phyloP scores from a whole-genome alignment of 345 rosid species.

The Heritiera fomes region DNA sequence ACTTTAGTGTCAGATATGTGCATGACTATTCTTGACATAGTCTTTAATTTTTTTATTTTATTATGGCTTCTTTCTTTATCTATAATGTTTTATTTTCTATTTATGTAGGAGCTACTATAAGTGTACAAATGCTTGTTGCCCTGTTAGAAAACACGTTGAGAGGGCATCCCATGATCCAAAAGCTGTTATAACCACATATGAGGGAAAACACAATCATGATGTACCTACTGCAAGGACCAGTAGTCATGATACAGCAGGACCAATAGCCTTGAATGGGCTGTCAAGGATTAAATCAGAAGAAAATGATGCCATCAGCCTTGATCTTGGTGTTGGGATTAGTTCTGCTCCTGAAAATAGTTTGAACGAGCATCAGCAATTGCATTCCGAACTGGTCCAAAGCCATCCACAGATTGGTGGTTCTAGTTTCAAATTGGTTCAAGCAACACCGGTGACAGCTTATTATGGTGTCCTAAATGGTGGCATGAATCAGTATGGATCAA shows the following conservation, averaged over 20 bases:
- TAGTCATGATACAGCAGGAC: conserved; percentile 64
- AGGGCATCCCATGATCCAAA: conserved; percentile 98
- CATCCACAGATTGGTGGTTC: conserved; percentile 46
- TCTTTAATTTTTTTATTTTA: background rate
- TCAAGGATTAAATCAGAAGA: conserved; percentile 58
- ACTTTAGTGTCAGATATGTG: background rate
- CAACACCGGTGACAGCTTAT: conserved; percentile 46
- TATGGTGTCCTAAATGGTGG: conserved; percentile 60
- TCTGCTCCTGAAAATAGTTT: conserved; percentile 50
- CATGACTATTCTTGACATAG: background rate
- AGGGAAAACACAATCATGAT: conserved; percentile 96
- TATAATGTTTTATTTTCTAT: background rate
- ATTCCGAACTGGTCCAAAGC: conserved; percentile 40
- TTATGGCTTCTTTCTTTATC: background rate
- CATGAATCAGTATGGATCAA: conserved; percentile 48
- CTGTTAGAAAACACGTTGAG: conserved; percentile 97
- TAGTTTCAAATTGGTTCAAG: conserved; percentile 54
- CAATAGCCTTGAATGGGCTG: conserved; percentile 38
- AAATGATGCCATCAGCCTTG: conserved; percentile 77
- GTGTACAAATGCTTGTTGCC: conserved; percentile 92
- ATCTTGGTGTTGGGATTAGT: conserved; percentile 88
- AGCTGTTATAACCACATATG: conserved; percentile 98
- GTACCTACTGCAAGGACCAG: conserved; percentile 75
- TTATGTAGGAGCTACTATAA: conserved; percentile 91
- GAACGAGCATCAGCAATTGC: conserved; percentile 45